phyloP scores from a whole-genome alignment of 2,329 filamentous ascomycete genomes.

The Tolypocladium cylindrosporum region DNA sequence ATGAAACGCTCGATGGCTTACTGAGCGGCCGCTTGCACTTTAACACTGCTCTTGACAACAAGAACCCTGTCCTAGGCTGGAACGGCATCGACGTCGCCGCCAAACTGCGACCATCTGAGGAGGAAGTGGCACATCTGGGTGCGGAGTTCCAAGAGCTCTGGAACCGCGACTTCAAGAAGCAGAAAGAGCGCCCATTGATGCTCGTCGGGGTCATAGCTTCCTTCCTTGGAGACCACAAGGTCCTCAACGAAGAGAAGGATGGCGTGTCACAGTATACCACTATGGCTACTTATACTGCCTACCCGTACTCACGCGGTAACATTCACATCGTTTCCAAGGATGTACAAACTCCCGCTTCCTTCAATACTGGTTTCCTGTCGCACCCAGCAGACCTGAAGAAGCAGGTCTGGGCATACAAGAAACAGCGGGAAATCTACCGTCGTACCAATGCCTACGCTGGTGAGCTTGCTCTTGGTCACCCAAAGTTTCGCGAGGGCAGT shows the following conservation, averaged over 20 bases:
- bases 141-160: slow-evolving; percentile 42
- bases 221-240: slow-evolving; percentile 9
- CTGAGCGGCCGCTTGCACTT: slow-evolving; percentile 28
- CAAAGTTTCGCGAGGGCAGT: slow-evolving; percentile 29
- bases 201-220: slow-evolving; percentile 25
- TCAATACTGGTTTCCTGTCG: slow-evolving; percentile 41
- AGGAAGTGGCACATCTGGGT: slow-evolving; percentile 41
- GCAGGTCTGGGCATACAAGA: slow-evolving; percentile 55
- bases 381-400: slow-evolving; percentile 44
- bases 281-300: slow-evolving; percentile 41
- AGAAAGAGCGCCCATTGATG: slow-evolving; percentile 35
- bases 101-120: slow-evolving; percentile 45
- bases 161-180: slow-evolving; percentile 41
- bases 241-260: background rate
- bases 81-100: slow-evolving; percentile 45
- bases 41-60: slow-evolving; percentile 30
- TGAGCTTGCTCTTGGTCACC: slow-evolving; percentile 29
- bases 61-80: slow-evolving; percentile 44
- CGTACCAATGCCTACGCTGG: slow-evolving; percentile 41
- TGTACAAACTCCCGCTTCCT: slow-evolving; percentile 35
- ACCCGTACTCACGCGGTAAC: slow-evolving; percentile 51
- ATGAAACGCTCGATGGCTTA: slow-evolving; percentile 38
- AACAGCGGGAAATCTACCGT: slow-evolving; percentile 47
- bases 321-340: slow-evolving; percentile 45
- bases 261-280: slow-evolving; percentile 36